Conservation (phyloP, 306 rosid species). For the Castanopsis chinensis region DNA sequence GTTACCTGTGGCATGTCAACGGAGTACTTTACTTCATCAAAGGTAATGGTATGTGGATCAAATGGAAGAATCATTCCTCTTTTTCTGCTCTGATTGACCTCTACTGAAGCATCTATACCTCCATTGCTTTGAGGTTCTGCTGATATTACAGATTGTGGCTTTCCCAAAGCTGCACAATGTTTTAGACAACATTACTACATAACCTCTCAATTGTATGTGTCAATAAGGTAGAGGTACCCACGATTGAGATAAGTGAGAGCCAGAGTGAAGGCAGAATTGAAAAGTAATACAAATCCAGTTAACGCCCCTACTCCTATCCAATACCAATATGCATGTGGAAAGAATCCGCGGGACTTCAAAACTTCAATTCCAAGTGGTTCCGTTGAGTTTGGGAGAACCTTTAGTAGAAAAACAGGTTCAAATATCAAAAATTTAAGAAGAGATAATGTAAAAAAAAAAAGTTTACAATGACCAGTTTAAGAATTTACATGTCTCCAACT, state of each 20-base stretch:
- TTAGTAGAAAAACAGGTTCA: background rate
- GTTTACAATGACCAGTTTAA: slow-evolving; percentile 4
- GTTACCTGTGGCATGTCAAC: slow-evolving; percentile 63
- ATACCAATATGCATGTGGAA: slow-evolving; percentile 47
- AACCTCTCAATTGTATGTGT: background rate
- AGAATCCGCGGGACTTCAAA: slow-evolving; percentile 47
- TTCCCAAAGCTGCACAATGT: slow-evolving; percentile 34
- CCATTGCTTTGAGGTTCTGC: slow-evolving; percentile 24
- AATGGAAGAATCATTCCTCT: slow-evolving; percentile 72
- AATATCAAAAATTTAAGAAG: background rate
- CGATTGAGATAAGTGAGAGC: slow-evolving; percentile 46
- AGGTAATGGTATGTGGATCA: slow-evolving; percentile 48
- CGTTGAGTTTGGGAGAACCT: slow-evolving; percentile 29
- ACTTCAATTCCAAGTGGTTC: slow-evolving; percentile 42
- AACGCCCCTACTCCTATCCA: slow-evolving; percentile 56
- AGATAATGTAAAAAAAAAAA: background rate
- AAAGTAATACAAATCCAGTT: slow-evolving; percentile 35
- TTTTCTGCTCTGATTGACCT: slow-evolving; percentile 18
- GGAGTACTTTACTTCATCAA: slow-evolving; percentile 47
- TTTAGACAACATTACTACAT: background rate
- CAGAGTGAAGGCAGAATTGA: slow-evolving; percentile 29
- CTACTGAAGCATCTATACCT: background rate
- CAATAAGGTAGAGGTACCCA: slow-evolving; percentile 34
- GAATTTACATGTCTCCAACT: slow-evolving; percentile 52
- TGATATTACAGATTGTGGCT: slow-evolving; percentile 24